These are phyloP conservation scores for Neurospora sp. DNA, from an alignment of 495 filamentous ascomycete species.

Conservation along the genomic window DNA sequence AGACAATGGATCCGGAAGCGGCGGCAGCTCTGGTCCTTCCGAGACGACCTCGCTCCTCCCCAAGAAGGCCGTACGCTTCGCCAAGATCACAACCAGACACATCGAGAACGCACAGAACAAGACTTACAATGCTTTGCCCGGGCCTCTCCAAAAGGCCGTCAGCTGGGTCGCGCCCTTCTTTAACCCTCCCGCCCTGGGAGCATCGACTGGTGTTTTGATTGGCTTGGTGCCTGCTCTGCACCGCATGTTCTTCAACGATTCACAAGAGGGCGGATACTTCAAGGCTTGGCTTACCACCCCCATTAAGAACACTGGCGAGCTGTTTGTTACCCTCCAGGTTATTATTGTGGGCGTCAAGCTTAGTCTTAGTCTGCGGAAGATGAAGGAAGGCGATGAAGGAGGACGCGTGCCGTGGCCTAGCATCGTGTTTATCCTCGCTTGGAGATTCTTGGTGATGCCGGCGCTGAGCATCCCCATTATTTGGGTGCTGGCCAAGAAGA, in stretches of 20 bases:
- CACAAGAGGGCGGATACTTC: constrained; percentile 56
- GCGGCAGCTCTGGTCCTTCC: background rate
- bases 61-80: constrained; percentile 9
- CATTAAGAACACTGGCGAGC: constrained; percentile 53
- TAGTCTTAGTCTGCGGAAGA: constrained; percentile 39
- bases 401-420: constrained; percentile 39
- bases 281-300: constrained; percentile 62
- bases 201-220: constrained; percentile 48
- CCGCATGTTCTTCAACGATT: constrained; percentile 52
- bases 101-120: constrained; percentile 17
- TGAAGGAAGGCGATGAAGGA: constrained; percentile 33
- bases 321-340: constrained; percentile 65
- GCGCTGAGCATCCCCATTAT: constrained; percentile 45
- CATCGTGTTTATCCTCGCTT: constrained; percentile 40
- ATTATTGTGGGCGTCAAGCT: constrained; percentile 65
- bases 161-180: constrained; percentile 42
- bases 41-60: constrained; percentile 14
- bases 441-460: constrained; percentile 20
- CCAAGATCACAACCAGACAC: constrained; percentile 1
- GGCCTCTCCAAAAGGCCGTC: constrained; percentile 26
- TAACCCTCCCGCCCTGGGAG: constrained; percentile 59
- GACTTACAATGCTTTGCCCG: constrained; percentile 31
- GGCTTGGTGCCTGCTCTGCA: constrained; percentile 56
- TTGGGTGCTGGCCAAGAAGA: constrained; percentile 51
- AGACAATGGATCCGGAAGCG: background rate